These are phyloP conservation scores for Xylariaceae sp. DNA, from an alignment of 2,329 filamentous ascomycete genomes.

Conservation along the genomic window DNA sequence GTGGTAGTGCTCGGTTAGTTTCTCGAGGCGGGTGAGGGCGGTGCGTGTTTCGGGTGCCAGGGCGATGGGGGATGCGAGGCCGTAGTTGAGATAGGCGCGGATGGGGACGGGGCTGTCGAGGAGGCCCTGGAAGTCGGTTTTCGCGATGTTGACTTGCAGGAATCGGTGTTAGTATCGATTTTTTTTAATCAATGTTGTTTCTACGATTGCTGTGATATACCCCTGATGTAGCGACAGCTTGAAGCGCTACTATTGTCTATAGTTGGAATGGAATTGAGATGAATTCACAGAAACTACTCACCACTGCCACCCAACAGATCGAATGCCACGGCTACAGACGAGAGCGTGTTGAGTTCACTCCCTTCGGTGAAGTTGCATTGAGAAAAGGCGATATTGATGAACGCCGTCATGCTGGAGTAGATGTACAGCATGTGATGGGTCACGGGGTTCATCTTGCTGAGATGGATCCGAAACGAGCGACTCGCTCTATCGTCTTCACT, in stretches of 20 bases:
- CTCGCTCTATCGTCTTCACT: conserved; percentile 29
- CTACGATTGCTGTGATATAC: neutral
- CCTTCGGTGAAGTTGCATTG: conserved; percentile 20
- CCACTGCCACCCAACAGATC: conserved; percentile 27
- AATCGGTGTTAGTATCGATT: neutral
- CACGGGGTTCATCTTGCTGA: conserved; percentile 29
- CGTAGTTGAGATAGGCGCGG: conserved; percentile 22
- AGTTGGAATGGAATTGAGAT: no score
- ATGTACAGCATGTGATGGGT: conserved; percentile 31
- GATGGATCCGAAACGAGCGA: conserved; percentile 29
- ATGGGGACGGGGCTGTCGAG: conserved; percentile 26
- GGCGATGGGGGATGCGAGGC: conserved; percentile 20
- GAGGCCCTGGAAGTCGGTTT: conserved; percentile 24
- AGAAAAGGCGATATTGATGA: conserved; percentile 30
- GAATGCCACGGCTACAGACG: conserved; percentile 24
- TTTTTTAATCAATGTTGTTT: neutral
- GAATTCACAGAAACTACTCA: no score
- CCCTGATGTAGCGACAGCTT: neutral
- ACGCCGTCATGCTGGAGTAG: conserved; percentile 29
- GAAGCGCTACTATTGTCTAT: neutral
- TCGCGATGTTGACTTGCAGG: conserved; percentile 23
- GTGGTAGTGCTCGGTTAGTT: conserved; percentile 23
- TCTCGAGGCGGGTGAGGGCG: conserved; percentile 23
- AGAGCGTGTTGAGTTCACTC: conserved; percentile 20
- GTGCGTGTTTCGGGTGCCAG: conserved; percentile 20